Base-by-base conservation (phyloP, 768 basidiomycete genomes). In the Leccinum sublutescens region DNA sequence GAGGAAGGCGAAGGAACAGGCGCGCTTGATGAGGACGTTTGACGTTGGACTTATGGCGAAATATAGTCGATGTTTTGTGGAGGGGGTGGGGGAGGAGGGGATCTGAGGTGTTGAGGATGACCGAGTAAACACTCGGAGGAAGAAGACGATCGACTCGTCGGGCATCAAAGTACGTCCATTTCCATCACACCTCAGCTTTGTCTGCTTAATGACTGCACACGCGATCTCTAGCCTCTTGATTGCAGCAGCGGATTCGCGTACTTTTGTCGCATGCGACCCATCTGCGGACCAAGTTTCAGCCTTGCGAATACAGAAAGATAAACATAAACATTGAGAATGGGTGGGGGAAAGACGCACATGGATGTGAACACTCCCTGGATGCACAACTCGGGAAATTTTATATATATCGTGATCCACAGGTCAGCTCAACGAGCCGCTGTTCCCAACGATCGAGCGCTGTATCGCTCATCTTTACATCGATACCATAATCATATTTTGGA, bases 11-110 rank as follows among this genome's bases (percentile, higher is more conserved):
- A 78, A 78, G 7, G 92, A 80, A 95, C 96, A 97, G 23, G 89
- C 85, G 55, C 84, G 80, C 76, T 98, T 98, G 70, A 95, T 92
- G 75, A 98, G 80, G 2, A 82, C 53, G 68, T 95, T 97, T 1
- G 21, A 21, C 21, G 21, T 21, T 21, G 65, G 80, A 74, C 72
- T 95, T 95, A 78, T 80, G 14, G 95, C 92, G 68, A 93, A 93
- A 74, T 86, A 33, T 29, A 2, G 29, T 9, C 23, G 9, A 2
- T 29, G 29, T 29, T 9, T 2, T 29, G 27, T 8, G 8, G 27
- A 8, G 27, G 27, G 8, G 27, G 27, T 29, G 27, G 8, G 8
- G 8, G 2, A 29, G 27, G 8, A 29, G 27, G 27, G 27, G 8
- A 29, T 29, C 27, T 29, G 27, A 29, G 27, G 93, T 95, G 77